These are phyloP conservation scores for Fraxinus angustifolia DNA, from an alignment of 305 asterid genomes.

Conservation along the genomic window DNA sequence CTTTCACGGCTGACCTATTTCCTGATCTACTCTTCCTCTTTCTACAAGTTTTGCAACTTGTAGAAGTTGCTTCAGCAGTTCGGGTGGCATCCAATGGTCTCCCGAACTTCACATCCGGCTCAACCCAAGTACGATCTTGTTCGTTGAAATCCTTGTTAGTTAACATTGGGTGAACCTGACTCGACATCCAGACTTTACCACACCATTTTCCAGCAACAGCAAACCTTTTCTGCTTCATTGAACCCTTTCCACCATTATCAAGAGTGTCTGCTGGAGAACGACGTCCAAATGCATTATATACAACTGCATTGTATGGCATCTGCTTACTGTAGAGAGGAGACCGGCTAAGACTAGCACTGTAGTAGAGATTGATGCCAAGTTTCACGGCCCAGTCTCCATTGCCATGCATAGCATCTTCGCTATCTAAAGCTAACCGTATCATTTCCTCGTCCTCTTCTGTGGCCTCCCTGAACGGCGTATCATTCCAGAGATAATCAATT, in stretches of 20 bases:
- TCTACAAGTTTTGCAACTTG: constrained; percentile 31
- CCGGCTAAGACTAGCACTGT: constrained; percentile 89
- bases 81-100: constrained; percentile 31
- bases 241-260: constrained; percentile 40
- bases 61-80: constrained; percentile 31
- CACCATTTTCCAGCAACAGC: constrained; percentile 97
- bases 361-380: constrained; percentile 84
- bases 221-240: constrained; percentile 65
- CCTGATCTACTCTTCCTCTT: constrained; percentile 51
- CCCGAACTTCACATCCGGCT: constrained; percentile 42
- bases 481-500: constrained; percentile 48
- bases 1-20: constrained; percentile 33
- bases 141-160: constrained; percentile 43
- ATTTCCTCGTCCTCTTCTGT: constrained; percentile 59
- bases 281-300: constrained; percentile 83
- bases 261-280: constrained; percentile 35
- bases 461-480: constrained; percentile 59
- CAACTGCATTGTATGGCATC: constrained; percentile 77
- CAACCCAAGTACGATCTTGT: constrained; percentile 28
- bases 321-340: constrained; percentile 91
- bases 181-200: constrained; percentile 96
- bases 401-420: constrained; percentile 80
- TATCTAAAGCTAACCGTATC: constrained; percentile 64
- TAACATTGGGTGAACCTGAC: constrained; percentile 78
- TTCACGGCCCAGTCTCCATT: constrained; percentile 97